Percentiles rank a stretch among this genome's conserved stretches.
phyloP scores from a whole-genome alignment of 176 grass and related monocot species.

The Cenchrus americanus region DNA sequence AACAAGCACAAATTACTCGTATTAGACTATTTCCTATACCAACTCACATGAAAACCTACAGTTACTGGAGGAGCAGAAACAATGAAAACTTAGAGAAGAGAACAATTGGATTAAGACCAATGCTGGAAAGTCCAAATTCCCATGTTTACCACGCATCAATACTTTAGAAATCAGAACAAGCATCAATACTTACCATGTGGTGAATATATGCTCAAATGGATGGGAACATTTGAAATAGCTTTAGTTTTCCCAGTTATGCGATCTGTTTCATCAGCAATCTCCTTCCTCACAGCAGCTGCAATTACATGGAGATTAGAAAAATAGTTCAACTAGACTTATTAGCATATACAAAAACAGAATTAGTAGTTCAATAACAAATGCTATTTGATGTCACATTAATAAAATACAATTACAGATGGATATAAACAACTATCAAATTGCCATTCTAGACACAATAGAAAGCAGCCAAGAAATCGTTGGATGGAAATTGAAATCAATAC shows the following conservation, averaged over 20 bases:
- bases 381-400: slow-evolving; percentile 1
- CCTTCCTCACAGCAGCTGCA: slow-evolving; percentile 97
- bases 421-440: not conserved
- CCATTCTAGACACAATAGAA: slow-evolving; percentile 4
- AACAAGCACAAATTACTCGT: not conserved
- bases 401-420: not conserved
- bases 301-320: slow-evolving; percentile 21
- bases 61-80: not conserved
- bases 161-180: not conserved
- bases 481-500: not conserved
- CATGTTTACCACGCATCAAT: not conserved
- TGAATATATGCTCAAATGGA: slow-evolving; percentile 99
- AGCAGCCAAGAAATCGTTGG: not conserved
- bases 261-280: slow-evolving; percentile 95
- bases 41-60: not conserved
- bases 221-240: slow-evolving; percentile 96
- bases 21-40: not conserved
- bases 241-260: slow-evolving; percentile 98
- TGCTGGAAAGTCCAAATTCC: not conserved
- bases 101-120: not conserved
- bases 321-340: slow-evolving; percentile 11
- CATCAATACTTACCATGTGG: slow-evolving; percentile 74
- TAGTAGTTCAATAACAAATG: slow-evolving; percentile 15
- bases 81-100: not conserved
- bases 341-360: slow-evolving; percentile 28